Conservation (phyloP, 2,329 filamentous ascomycete genomes). For the Monilinia fructigena region DNA sequence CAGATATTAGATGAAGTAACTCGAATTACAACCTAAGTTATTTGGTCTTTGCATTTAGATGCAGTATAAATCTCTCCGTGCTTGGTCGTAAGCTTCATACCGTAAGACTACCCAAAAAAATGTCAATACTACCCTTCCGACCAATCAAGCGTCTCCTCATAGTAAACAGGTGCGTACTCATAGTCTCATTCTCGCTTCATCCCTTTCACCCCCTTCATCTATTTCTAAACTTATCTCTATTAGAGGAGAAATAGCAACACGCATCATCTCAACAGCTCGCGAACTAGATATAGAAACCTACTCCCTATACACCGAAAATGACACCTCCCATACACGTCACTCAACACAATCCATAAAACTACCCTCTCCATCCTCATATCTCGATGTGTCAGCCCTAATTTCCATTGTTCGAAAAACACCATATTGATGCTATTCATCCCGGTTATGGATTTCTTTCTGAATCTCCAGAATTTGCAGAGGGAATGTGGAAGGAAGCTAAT, state of each 20-base stretch:
- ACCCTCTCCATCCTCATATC: slow-evolving; percentile 51
- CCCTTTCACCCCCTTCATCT: background rate
- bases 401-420: slow-evolving; percentile 48
- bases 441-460: slow-evolving; percentile 72
- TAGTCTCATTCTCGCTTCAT: background rate
- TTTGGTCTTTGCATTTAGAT: background rate
- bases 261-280: slow-evolving; percentile 58
- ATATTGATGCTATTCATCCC: slow-evolving; percentile 65
- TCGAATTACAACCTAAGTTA: background rate
- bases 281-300: slow-evolving; percentile 58
- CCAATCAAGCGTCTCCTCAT: slow-evolving; percentile 52
- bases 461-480: slow-evolving; percentile 65
- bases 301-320: slow-evolving; percentile 54
- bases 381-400: slow-evolving; percentile 51
- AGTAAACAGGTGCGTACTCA: slow-evolving; percentile 48
- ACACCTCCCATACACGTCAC: slow-evolving; percentile 53
- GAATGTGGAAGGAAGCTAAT: slow-evolving; percentile 65
- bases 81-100: background rate
- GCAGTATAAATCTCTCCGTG: background rate
- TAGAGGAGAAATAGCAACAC: slow-evolving; percentile 63
- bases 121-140: slow-evolving; percentile 15
- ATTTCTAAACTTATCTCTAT: background rate
- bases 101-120: background rate
- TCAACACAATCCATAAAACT: slow-evolving; percentile 53
- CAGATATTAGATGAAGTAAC: too few relatives aligned